These are phyloP conservation scores for Termitomyces sp. DNA, from an alignment of 768 basidiomycete species.

Conservation along the genomic window DNA sequence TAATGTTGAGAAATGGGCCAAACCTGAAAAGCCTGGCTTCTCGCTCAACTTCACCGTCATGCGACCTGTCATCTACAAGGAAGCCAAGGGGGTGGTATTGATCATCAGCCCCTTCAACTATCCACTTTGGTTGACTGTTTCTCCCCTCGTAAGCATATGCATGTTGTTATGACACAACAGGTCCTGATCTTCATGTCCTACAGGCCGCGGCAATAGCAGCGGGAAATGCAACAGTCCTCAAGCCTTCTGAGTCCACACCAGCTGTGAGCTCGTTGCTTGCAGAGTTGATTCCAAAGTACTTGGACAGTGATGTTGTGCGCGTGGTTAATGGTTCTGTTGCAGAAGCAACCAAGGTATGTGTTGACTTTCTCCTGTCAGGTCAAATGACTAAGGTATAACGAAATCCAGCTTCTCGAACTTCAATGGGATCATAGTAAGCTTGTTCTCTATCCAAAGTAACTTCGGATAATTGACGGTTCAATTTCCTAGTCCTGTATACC, in stretches of 20 bases:
- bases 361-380: not conserved
- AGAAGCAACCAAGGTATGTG: constrained; percentile 52
- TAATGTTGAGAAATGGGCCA: constrained; percentile 71
- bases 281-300: constrained; percentile 67
- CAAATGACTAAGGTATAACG: not conserved
- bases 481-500: constrained; percentile 53
- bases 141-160: constrained; percentile 43
- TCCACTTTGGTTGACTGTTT: constrained; percentile 54
- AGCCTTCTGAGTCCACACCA: constrained; percentile 70
- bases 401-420: constrained; percentile 58
- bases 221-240: constrained; percentile 66
- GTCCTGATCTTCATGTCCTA: not conserved
- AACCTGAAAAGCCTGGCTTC: constrained; percentile 53
- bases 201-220: constrained; percentile 72
- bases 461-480: not conserved
- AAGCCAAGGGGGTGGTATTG: constrained; percentile 71
- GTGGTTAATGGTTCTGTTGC: constrained; percentile 65
- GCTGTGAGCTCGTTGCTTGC: constrained; percentile 52
- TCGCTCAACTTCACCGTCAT: constrained; percentile 51
- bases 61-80: constrained; percentile 62
- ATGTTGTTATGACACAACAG: not conserved
- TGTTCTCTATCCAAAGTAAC: not conserved
- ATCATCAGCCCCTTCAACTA: constrained; percentile 76
- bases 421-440: constrained; percentile 54
- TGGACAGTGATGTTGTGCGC: constrained; percentile 61